Evolutionary conservation across 2,329 filamentous ascomycete genomes (phyloP), one percentile per base, ranked within the genome.

Genomic region (Aspergillus aculeatus): DNA sequence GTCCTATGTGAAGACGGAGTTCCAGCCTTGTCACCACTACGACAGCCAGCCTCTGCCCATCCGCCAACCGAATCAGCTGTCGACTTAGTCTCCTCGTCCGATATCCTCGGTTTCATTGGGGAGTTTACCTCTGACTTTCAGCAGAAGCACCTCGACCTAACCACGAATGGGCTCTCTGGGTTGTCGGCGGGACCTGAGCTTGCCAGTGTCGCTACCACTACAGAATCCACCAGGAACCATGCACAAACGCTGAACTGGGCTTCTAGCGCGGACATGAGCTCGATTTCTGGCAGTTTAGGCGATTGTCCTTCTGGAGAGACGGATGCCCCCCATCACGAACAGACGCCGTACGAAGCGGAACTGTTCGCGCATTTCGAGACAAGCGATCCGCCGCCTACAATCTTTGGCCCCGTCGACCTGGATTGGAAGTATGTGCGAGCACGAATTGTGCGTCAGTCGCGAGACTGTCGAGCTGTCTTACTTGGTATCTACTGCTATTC

Each of bases 51-150:
- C 5, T 16, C 10, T 10, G 24, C 50, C 10, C 64, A 64, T 16
- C 62, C 62, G 1, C 59, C 63, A 9, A 35, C 59, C 14, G 54
- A 50, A 24, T 14, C 49, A 6, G 19, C 19, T 41, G 6, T 47
- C 19, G 66, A 67, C 19, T 54, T 68, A 11, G 26, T 9, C 26
- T 62, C 63, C 7, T 62, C 67, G 5, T 74, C 75, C 55, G 73
- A 75, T 56, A 74, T 75, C 66, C 69, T 73, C n/a, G 65, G 68
- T 2, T 74, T 75, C 44, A 75, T 75, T 54, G 71, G 73, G n/a
- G 73, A 69, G 2, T 73, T 75, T 11, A 74, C 71, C 3, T 73
- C 71, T 2, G 73, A 74, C 47, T 61, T 75, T 24, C 68, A 74
- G 38, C 73, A 73, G 54, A 75, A 72, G 54, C 73, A 75, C 54